Conservation (phyloP, 768 basidiomycete species). For the Atractiella rhizophila region DNA sequence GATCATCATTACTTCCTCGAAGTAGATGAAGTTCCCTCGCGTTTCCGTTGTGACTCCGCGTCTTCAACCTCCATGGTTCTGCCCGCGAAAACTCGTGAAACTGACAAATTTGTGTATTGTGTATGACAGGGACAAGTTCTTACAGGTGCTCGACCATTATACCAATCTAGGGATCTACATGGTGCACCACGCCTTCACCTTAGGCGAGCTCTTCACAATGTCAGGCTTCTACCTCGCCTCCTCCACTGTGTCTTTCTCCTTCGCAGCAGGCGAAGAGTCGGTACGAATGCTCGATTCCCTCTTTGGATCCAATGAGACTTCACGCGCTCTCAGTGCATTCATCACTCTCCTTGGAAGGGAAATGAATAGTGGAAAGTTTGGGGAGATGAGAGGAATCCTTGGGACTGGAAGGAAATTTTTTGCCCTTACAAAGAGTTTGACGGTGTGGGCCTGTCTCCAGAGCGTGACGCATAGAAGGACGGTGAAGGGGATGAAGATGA, state of each 20-base stretch:
- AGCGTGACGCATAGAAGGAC: conserved; percentile 20
- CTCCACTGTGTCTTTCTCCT: conserved; percentile 17
- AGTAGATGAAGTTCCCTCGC: too few species aligned
- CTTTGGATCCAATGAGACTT: conserved; percentile 24
- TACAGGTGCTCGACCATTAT: conserved; percentile 22
- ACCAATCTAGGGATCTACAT: conserved; percentile 23
- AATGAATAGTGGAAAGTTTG: conserved; percentile 18
- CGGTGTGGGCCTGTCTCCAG: conserved; percentile 24
- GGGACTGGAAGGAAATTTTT: conserved; percentile 17
- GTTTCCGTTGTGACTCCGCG: too few species aligned
- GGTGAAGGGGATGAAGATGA: conserved; percentile 17
- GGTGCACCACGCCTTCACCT: conserved; percentile 22
- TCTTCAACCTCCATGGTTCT: too few species aligned
- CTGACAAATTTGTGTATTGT: too few species aligned
- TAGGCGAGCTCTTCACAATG: conserved; percentile 25
- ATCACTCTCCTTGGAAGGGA: conserved; percentile 22
- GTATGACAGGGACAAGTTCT: conserved; percentile 20
- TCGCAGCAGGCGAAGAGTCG: conserved; percentile 18
- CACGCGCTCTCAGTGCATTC: conserved; percentile 20
- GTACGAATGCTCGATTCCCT: conserved; percentile 16
- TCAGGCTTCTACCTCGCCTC: conserved; percentile 22
- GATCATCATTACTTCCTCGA: too few species aligned
- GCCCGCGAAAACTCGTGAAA: too few species aligned
- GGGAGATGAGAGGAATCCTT: not conserved
- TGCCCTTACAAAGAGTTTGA: conserved; percentile 23